Conservation (phyloP, 768 basidiomycete genomes). For the Coprinopsis marcescibilis region DNA sequence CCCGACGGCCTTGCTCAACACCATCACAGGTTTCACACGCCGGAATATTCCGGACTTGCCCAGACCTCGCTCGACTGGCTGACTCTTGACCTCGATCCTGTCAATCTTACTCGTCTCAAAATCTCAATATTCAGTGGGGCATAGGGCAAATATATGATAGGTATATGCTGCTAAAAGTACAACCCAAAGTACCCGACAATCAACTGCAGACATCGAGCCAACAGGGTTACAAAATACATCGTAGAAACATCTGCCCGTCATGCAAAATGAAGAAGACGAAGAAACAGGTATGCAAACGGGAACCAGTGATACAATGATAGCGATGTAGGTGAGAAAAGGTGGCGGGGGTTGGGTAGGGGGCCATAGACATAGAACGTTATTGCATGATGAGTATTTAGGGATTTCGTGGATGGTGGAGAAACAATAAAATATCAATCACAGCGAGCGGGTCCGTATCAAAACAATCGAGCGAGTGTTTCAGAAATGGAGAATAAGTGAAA, state of each 20-base stretch:
- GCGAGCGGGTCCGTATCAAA: constrained; percentile 6
- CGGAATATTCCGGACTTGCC: constrained; percentile 35
- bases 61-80: too few species aligned
- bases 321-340: neutral
- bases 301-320: constrained; percentile 1
- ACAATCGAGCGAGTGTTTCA: neutral
- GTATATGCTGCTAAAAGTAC: constrained; percentile 16
- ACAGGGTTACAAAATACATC: constrained; percentile 16
- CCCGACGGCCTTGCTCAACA: constrained; percentile 11
- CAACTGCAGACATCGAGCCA: constrained; percentile 27
- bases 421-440: constrained; percentile 2
- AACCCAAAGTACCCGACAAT: constrained; percentile 4
- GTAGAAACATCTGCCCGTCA: constrained; percentile 2
- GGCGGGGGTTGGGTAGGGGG: neutral
- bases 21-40: constrained; percentile 24
- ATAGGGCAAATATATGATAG: constrained; percentile 22
- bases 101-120: too few species aligned
- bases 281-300: constrained; percentile 1
- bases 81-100: too few species aligned
- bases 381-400: constrained; percentile 5
- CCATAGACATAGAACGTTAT: constrained; percentile 12
- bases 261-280: constrained; percentile 1
- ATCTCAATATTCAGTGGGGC: too few species aligned
- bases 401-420: neutral
- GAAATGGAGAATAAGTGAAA: constrained; percentile 19